Percentiles rank a stretch among this genome's conserved stretches.
phyloP scores from a whole-genome alignment of 106 monocot genomes.

The Iris macrosiphon region DNA sequence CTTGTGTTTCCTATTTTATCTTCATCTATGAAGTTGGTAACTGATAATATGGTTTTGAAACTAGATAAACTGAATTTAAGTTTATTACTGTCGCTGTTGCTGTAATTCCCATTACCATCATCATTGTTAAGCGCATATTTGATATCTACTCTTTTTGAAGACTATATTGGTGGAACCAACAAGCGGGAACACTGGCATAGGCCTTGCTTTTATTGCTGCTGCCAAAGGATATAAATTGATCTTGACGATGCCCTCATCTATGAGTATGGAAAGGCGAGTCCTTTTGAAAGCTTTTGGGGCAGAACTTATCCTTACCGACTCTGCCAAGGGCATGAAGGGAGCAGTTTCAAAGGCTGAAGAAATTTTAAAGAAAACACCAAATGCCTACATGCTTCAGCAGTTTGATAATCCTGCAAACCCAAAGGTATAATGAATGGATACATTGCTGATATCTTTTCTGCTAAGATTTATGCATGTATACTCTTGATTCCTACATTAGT shows the following conservation, averaged over 20 bases:
- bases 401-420: conserved; percentile 98
- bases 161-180: conserved; percentile 90
- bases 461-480: too few relatives aligned
- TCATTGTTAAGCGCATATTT: conserved; percentile 5
- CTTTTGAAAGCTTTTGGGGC: conserved; percentile 94
- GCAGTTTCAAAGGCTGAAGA: conserved; percentile 91
- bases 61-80: too few relatives aligned
- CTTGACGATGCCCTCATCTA: conserved; percentile 96
- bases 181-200: conserved; percentile 97
- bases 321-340: conserved; percentile 95
- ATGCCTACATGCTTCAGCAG: conserved; percentile 95
- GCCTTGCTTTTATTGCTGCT: conserved; percentile 97
- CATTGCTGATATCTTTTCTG: neutral
- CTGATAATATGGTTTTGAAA: too few relatives aligned
- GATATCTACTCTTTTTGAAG: conserved; percentile 20
- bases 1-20: too few relatives aligned
- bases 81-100: too few relatives aligned
- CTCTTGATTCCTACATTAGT: neutral
- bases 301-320: conserved; percentile 91
- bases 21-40: too few relatives aligned
- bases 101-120: neutral
- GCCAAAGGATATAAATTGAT: conserved; percentile 92
- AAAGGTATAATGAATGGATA: conserved; percentile 34
- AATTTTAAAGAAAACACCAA: conserved; percentile 74
- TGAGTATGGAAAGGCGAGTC: conserved; percentile 95